Evolutionary conservation across 2,329 filamentous ascomycete species (phyloP), one percentile per base, ranked within the genome.

Genomic region (Davidsoniella eucalypti): DNA sequence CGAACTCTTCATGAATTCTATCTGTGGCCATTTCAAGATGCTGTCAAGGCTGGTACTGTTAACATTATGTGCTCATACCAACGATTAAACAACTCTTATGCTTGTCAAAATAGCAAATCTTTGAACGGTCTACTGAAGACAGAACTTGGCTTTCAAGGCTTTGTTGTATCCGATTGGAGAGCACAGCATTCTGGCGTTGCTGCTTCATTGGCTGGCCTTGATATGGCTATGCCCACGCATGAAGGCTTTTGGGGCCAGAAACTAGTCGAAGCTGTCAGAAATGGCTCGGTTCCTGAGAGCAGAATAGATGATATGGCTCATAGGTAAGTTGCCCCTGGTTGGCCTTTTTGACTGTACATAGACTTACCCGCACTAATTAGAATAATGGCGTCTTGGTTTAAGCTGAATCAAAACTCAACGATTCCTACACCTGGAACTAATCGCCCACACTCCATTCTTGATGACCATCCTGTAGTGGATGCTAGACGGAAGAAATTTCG

Each of bases 1-100:
- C 67, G 69, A 51, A 75, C 75, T 0, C 69, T 80, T 62, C 71
- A 80, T 44, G 72, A 77, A 61, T 62, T 84, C 0, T 85, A 84
- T 55, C 65, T 80, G 1, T 84, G 81, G 80, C 80, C 81, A 0
- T 85, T 84, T 58, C 73, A 76, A 54, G 78, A 84, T 59, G 77
- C 80, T 0, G 72, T 83, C 17, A 69, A 69, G 41, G 78, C 80
- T 0, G 77, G 78, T 2, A 74, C 74, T 0, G 68, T 64, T 2
- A 69, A 66, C 38, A 65, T 77, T 51, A 76, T 77, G 73, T 77
- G 74, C 64, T 78, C 75, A 0, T 86, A 84, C 64, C 75, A 84
- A 58, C 75, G 80, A 50, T 63, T 83, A 58, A 87, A 87, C 63
- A 81, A 80, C 62, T 80, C 74, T 17, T 84, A 83, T 56, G 75